A percentile compares a stretch with the other conserved stretches of the same genome.
phyloP scores from a whole-genome alignment of 1,284 basidiomycete species.

The Meripilus lineatus region DNA sequence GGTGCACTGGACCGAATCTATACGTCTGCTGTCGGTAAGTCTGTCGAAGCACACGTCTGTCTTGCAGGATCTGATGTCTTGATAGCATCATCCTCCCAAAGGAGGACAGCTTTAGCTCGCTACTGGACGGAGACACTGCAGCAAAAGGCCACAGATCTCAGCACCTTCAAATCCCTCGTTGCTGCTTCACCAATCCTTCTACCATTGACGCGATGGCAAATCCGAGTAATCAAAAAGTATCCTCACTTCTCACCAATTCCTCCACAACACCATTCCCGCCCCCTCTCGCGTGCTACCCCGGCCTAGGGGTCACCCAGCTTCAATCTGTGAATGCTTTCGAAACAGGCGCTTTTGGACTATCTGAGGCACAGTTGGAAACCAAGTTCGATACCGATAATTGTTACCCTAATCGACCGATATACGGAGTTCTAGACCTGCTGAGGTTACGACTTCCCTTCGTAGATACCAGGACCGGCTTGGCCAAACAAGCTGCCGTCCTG shows the following conservation, averaged over 20 bases:
- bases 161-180: constrained; percentile 41
- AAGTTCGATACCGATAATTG: constrained; percentile 45
- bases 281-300: constrained; percentile 56
- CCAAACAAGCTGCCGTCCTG: constrained; percentile 47
- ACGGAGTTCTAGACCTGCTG: constrained; percentile 57
- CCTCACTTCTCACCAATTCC: constrained; percentile 36
- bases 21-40: constrained; percentile 51
- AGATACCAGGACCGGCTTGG: constrained; percentile 36
- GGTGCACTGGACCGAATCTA: constrained; percentile 53
- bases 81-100: constrained; percentile 50
- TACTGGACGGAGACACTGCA: constrained; percentile 56
- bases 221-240: constrained; percentile 26
- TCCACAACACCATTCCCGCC: constrained; percentile 47
- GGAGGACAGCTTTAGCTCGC: constrained; percentile 37
- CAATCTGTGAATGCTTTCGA: constrained; percentile 44
- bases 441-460: constrained; percentile 51
- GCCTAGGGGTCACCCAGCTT: constrained; percentile 34
- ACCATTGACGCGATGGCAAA: constrained; percentile 48
- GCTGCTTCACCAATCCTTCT: constrained; percentile 46
- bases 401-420: constrained; percentile 51
- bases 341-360: constrained; percentile 44
- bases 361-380: constrained; percentile 24
- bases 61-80: constrained; percentile 9
- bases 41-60: neutral
- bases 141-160: constrained; percentile 38